A percentile compares a stretch with the other conserved stretches of the same genome.
Conservation (phyloP, 169 alveolate species). For the Cryptosporidium muris region DNA sequence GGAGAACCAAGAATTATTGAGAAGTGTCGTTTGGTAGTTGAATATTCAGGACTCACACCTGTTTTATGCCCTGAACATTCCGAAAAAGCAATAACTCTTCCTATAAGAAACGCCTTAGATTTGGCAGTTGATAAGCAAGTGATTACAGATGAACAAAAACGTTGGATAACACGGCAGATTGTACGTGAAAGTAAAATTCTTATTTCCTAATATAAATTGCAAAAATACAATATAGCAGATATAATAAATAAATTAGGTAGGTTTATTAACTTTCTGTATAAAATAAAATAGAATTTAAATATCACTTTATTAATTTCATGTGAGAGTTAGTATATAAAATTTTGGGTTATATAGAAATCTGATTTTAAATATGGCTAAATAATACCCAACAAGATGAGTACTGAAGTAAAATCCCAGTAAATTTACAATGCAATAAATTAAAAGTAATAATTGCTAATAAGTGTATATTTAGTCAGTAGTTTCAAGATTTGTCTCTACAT, state of each 20-base stretch:
- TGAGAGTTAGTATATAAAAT: too few species aligned
- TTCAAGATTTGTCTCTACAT: too few species aligned
- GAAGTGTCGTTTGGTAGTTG: slow-evolving; percentile 27
- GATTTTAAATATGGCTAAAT: too few species aligned
- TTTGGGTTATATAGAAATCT: too few species aligned
- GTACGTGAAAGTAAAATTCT: slow-evolving; percentile 25
- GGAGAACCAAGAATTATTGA: slow-evolving; percentile 77
- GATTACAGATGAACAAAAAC: slow-evolving; percentile 1
- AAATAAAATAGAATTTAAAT: too few species aligned
- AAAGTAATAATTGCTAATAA: too few species aligned
- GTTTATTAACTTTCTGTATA: too few species aligned
- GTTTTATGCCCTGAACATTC: slow-evolving; percentile 38
- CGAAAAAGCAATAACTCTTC: slow-evolving; percentile 34
- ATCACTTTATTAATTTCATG: too few species aligned
- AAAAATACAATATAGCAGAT: not conserved
- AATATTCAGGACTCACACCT: slow-evolving; percentile 35
- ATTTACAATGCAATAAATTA: too few species aligned
- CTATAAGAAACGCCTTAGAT: slow-evolving; percentile 53
- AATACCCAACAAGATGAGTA: too few species aligned
- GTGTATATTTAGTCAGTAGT: too few species aligned
- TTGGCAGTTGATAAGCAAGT: slow-evolving; percentile 50
- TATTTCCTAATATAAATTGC: slow-evolving; percentile 8
- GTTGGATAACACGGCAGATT: slow-evolving; percentile 49
- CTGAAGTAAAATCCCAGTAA: too few species aligned
- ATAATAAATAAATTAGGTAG: not conserved